Conservation (phyloP, 441 rosid genomes). For the Cnidoscolus chayamansa region DNA sequence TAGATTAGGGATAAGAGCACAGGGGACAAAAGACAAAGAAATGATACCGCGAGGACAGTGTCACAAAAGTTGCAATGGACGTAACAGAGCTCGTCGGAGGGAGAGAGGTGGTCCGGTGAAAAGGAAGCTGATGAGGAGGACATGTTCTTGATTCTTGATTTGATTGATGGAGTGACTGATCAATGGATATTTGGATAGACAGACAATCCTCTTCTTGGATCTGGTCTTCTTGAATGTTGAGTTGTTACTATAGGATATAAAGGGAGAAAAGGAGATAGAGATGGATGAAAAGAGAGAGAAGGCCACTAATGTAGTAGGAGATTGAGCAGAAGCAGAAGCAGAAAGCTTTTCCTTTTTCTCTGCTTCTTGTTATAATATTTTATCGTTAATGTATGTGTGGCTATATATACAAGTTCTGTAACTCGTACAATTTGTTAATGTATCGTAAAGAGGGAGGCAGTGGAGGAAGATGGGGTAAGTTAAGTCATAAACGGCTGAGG, state of each 20-base stretch:
- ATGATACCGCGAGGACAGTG: slow-evolving; percentile 79
- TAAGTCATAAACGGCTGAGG: slow-evolving; percentile 12
- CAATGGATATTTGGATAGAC: slow-evolving; percentile 45
- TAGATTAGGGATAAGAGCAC: background rate
- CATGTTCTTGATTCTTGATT: slow-evolving; percentile 46
- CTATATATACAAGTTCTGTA: background rate
- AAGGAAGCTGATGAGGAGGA: slow-evolving; percentile 68
- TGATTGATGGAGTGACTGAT: slow-evolving; percentile 72
- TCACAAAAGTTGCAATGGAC: slow-evolving; percentile 91
- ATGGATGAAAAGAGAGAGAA: slow-evolving; percentile 22
- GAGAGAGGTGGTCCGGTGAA: slow-evolving; percentile 85
- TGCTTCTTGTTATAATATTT: background rate
- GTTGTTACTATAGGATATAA: slow-evolving; percentile 37
- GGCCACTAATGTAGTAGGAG: slow-evolving; percentile 23
- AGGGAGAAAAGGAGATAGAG: slow-evolving; percentile 32
- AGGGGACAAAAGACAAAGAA: slow-evolving; percentile 1
- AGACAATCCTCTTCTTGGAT: slow-evolving; percentile 43
- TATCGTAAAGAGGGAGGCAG: slow-evolving; percentile 16
- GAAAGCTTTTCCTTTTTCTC: slow-evolving; percentile 10
- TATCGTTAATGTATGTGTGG: background rate
- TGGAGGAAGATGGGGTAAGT: background rate
- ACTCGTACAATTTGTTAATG: slow-evolving; percentile 19
- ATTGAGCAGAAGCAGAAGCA: slow-evolving; percentile 21
- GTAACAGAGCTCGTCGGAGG: slow-evolving; percentile 95
- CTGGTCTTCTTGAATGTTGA: slow-evolving; percentile 60